Percentiles rank a stretch among this genome's conserved stretches.
Conservation (phyloP, 1,139 yeast genomes). For the Magnusiomyces magnusii region DNA sequence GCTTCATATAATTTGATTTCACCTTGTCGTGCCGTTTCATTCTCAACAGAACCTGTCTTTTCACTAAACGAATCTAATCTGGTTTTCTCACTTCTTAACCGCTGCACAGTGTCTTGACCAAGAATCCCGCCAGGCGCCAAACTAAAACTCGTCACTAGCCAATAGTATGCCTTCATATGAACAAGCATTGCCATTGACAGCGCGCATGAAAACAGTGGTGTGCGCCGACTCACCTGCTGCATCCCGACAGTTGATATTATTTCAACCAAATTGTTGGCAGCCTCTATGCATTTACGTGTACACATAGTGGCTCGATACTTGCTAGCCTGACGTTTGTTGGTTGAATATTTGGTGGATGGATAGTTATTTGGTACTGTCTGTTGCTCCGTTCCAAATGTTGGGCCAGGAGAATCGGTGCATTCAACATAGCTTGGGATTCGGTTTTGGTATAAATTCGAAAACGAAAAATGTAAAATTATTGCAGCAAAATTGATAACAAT, state of each 20-base stretch:
- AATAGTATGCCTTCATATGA: conserved; percentile 18
- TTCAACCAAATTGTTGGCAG: conserved; percentile 15
- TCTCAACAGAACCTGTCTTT: neutral
- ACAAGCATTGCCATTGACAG: conserved; percentile 17
- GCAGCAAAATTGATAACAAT: conserved; percentile 16
- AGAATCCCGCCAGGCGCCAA: neutral
- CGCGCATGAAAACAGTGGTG: conserved; percentile 15
- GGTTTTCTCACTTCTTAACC: neutral
- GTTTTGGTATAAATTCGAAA: conserved; percentile 15
- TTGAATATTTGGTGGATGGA: conserved; percentile 11
- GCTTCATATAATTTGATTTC: conserved; percentile 15
- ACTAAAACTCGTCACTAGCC: conserved; percentile 12
- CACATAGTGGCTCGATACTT: conserved; percentile 12
- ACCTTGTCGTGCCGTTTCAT: neutral
- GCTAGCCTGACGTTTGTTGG: neutral
- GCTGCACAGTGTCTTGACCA: neutral
- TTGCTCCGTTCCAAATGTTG: conserved; percentile 9
- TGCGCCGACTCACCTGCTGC: conserved; percentile 8
- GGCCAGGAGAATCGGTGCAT: conserved; percentile 15
- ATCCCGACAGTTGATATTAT: conserved; percentile 14
- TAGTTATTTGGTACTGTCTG: neutral
- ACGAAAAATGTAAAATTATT: conserved; percentile 15
- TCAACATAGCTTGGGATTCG: conserved; percentile 16
- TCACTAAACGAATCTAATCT: neutral
- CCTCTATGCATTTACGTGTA: conserved; percentile 15